phyloP scores from a whole-genome alignment of 495 filamentous ascomycete species.

The Talaromyces stipitatus region DNA sequence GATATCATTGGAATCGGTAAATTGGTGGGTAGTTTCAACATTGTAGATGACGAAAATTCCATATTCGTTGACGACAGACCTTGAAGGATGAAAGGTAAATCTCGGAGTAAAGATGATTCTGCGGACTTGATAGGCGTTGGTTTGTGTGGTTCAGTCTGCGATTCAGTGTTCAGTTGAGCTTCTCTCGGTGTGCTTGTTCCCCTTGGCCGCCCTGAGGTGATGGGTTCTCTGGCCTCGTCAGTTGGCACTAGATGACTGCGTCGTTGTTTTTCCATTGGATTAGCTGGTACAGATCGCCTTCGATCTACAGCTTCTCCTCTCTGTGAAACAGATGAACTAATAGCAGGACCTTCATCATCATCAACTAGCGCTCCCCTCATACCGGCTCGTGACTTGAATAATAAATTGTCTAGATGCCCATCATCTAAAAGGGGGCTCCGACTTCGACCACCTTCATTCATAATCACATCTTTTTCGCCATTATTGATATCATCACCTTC shows the following conservation, averaged over 20 bases:
- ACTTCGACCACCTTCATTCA: constrained; percentile 23
- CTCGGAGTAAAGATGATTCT: constrained; percentile 75
- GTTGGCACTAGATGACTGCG: constrained; percentile 2
- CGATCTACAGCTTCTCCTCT: constrained; percentile 21
- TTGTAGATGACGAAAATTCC: constrained; percentile 57
- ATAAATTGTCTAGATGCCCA: constrained; percentile 28
- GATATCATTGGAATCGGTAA: constrained; percentile 81
- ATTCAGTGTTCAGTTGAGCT: constrained; percentile 8
- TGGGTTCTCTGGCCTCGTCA: constrained; percentile 5
- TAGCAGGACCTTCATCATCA: constrained; percentile 35
- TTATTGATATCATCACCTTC: constrained; percentile 18
- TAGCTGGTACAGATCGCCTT: constrained; percentile 18
- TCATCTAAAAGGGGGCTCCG: constrained; percentile 35
- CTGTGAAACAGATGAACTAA: constrained; percentile 39
- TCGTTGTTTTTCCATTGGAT: constrained; percentile 10
- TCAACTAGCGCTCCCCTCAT: constrained; percentile 17
- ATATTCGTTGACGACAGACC: constrained; percentile 83
- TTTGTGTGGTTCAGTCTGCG: constrained; percentile 24
- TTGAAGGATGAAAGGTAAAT: constrained; percentile 90
- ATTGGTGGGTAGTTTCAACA: constrained; percentile 64
- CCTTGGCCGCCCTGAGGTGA: not conserved
- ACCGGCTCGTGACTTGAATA: constrained; percentile 20
- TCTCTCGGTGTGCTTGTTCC: constrained; percentile 12
- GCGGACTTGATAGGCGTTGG: constrained; percentile 15
- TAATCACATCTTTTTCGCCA: constrained; percentile 16